Percentiles rank a stretch among this genome's conserved stretches.
Evolutionary conservation across 2,329 filamentous ascomycete species (phyloP).

Genomic region (Ophiostoma ulmi): DNA sequence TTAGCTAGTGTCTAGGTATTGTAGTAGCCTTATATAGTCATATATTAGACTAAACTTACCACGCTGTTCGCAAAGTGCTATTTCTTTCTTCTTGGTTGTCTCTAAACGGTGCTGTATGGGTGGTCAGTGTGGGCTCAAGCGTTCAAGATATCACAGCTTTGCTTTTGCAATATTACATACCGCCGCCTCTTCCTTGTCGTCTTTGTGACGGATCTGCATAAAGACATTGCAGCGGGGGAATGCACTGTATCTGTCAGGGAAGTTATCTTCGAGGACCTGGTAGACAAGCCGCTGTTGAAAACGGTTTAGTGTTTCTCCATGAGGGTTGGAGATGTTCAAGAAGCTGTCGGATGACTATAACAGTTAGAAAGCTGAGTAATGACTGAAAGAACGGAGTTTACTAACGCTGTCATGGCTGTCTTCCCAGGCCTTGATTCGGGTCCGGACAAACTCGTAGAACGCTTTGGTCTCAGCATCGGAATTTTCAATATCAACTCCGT

Average conservation of each 20-base stretch:
- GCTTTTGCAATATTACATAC: not conserved
- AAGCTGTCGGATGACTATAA: not conserved
- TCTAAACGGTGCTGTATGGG: not conserved
- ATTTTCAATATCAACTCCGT: constrained; percentile 10
- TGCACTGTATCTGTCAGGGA: constrained; percentile 25
- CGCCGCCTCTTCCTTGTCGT: constrained; percentile 15
- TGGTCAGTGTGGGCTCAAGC: not conserved
- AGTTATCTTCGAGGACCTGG: constrained; percentile 30
- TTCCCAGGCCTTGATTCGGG: constrained; percentile 23
- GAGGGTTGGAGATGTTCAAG: constrained; percentile 28
- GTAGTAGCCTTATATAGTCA: not conserved
- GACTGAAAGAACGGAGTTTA: not conserved
- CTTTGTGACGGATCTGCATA: constrained; percentile 27
- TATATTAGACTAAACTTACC: not conserved
- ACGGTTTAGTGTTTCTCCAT: constrained; percentile 29
- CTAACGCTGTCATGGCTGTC: constrained; percentile 12
- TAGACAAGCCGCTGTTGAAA: constrained; percentile 32
- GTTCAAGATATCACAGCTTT: not conserved
- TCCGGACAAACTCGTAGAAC: constrained; percentile 24
- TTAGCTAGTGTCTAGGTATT: not conserved
- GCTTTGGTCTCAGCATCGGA: constrained; percentile 21
- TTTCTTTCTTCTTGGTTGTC: constrained; percentile 12
- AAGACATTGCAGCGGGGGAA: constrained; percentile 19
- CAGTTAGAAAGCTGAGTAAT: not conserved
- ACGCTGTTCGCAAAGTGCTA: constrained; percentile 26